A percentile compares a stretch with the other conserved stretches of the same genome.
phyloP scores from a whole-genome alignment of 108 stramenopile species.

The Conticribra weissflogii region DNA sequence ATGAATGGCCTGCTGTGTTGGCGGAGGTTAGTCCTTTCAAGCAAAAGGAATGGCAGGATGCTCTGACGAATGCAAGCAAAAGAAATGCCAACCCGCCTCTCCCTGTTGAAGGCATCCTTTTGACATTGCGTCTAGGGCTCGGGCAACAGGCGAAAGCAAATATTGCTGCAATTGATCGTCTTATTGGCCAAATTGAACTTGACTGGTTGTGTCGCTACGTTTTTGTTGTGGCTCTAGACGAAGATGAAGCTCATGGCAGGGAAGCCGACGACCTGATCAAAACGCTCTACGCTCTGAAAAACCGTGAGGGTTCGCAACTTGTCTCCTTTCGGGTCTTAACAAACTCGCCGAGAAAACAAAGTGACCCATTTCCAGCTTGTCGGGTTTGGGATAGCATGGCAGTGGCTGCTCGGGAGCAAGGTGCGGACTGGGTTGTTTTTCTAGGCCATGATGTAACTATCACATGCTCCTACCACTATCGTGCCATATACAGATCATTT shows the following conservation, averaged over 20 bases:
- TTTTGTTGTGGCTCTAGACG: slow-evolving; percentile 51
- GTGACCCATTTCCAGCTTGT: slow-evolving; percentile 47
- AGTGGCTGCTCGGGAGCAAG: slow-evolving; percentile 32
- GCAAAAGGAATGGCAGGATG: slow-evolving; percentile 28
- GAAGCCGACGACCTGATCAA: slow-evolving; percentile 17
- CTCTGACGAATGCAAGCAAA: slow-evolving; percentile 34
- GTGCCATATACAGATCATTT: slow-evolving; percentile 49
- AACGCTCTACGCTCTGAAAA: slow-evolving; percentile 2
- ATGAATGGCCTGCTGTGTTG: slow-evolving; percentile 30
- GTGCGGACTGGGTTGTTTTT: slow-evolving; percentile 57
- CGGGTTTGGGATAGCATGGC: slow-evolving; percentile 56
- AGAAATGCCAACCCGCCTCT: slow-evolving; percentile 45
- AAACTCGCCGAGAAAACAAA: slow-evolving; percentile 5
- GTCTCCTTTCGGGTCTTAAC: slow-evolving; percentile 18
- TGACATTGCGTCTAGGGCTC: slow-evolving; percentile 47
- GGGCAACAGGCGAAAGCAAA: neutral
- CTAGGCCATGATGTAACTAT: slow-evolving; percentile 64
- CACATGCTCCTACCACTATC: slow-evolving; percentile 23
- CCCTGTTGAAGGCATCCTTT: slow-evolving; percentile 52
- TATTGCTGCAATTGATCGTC: slow-evolving; percentile 8
- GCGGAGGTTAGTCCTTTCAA: neutral
- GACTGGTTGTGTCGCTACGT: slow-evolving; percentile 46
- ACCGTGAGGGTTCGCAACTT: neutral
- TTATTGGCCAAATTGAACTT: slow-evolving; percentile 33
- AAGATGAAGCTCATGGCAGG: slow-evolving; percentile 34